These are phyloP conservation scores for Hypoxylon lenormandii DNA, from an alignment of 495 filamentous ascomycete genomes.

Conservation along the genomic window DNA sequence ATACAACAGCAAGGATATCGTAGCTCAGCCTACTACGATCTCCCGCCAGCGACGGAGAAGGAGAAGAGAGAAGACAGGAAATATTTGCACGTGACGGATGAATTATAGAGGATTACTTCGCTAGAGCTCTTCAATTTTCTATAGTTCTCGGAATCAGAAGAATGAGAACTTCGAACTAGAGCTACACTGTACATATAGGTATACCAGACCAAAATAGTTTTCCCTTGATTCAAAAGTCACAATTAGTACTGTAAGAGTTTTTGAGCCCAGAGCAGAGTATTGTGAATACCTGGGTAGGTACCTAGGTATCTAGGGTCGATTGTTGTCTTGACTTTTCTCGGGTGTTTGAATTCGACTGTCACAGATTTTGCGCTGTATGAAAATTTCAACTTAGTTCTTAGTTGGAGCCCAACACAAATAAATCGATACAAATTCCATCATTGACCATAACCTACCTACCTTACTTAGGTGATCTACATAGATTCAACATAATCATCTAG, in stretches of 20 bases:
- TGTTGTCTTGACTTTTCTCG: slow-evolving; percentile 29
- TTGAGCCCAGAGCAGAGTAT: too few relatives aligned
- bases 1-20: slow-evolving; percentile 80
- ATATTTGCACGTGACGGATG: slow-evolving; percentile 92
- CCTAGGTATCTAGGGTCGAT: background rate
- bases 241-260: slow-evolving; percentile 20
- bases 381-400: slow-evolving; percentile 19
- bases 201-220: slow-evolving; percentile 48
- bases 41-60: slow-evolving; percentile 91
- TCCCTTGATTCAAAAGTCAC: slow-evolving; percentile 41
- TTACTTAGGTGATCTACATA: too few relatives aligned
- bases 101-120: slow-evolving; percentile 65
- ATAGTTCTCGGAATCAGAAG: slow-evolving; percentile 10
- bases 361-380: slow-evolving; percentile 26
- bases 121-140: slow-evolving; percentile 19
- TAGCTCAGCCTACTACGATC: slow-evolving; percentile 83
- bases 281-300: background rate
- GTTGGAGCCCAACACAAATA: slow-evolving; percentile 5
- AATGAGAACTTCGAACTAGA: slow-evolving; percentile 33
- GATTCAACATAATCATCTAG: background rate
- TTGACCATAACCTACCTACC: background rate
- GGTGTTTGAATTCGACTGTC: slow-evolving; percentile 30
- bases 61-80: slow-evolving; percentile 95
- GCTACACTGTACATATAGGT: slow-evolving; percentile 60
- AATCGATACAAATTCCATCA: slow-evolving; percentile 10